Evolutionary conservation across 169 alveolate genomes (phyloP), one percentile per base, ranked within the genome.

Genomic region (Eimeria brunetti): DNA sequence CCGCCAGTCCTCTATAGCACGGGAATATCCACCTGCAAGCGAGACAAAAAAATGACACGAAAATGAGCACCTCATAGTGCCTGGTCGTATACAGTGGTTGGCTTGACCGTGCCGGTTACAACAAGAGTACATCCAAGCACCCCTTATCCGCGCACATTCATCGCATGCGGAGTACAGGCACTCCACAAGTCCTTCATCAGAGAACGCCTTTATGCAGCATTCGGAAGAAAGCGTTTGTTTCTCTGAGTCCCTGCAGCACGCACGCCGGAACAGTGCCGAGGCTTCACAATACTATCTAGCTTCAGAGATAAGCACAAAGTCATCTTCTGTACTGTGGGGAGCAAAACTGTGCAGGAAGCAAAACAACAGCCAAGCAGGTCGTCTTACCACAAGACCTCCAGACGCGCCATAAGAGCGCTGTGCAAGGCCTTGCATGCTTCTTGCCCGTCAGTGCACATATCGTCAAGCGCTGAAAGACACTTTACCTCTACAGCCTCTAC

Each of bases 11-110:
- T 86, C 83, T 24, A 86, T 81, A 24, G 83, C 81, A 24, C 92
- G n/a, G 92, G 83, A 22, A 49, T 86, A 86, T 18, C 92, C 92
- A 62, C 81, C 92, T 86, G 64, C 92, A 86, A 64, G 92, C 92
- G 36, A 30, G 56, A 56, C 51, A 41, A 9, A 20, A 6, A n/a
- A 33, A 11, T 24, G 56, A 56, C 51, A 41, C 18, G 11, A 6
- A 49, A 33, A 11, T 24, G 73, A 83, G 38, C 76, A 27, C 56
- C 90, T 38, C 53, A 38, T 30, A 16, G 33, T 16, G 33, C 83
- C 51, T 5, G 30, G 41, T 38, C 56, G 56, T 20, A 20, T 73
- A 38, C 56, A n/a, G 18, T 38, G 56, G 53, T 38, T 73, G n/a
- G 7, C 83, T 38, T 18, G 53, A 38, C 56, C 83, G 18, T 36